A percentile compares a stretch with the other conserved stretches of the same genome.
Evolutionary conservation across 1,284 basidiomycete genomes (phyloP).

Genomic region (Leccinum colubrinum): DNA sequence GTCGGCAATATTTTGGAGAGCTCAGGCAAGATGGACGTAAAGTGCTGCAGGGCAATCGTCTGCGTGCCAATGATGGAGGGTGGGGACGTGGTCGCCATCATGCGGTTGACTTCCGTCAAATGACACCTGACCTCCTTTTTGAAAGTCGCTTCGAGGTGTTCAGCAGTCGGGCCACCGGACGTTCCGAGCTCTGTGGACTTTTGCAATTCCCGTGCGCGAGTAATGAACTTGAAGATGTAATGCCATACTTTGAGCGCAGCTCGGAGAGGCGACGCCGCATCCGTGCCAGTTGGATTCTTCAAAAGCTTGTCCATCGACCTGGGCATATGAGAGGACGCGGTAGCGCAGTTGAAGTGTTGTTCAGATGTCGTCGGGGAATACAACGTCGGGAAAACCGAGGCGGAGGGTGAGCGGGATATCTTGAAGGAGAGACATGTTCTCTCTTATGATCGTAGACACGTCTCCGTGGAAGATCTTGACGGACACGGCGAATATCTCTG

Average conservation of each 20-base stretch:
- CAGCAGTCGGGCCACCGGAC: constrained; percentile 76
- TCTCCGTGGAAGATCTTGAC: constrained; percentile 89
- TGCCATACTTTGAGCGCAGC: constrained; percentile 96
- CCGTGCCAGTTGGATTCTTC: constrained; percentile 67
- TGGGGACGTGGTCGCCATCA: constrained; percentile 80
- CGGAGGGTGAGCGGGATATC: constrained; percentile 82
- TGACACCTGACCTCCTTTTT: constrained; percentile 79
- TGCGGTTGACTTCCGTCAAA: constrained; percentile 77
- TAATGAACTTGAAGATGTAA: constrained; percentile 93
- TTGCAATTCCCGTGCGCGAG: constrained; percentile 85
- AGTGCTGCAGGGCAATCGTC: constrained; percentile 91
- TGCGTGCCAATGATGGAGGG: constrained; percentile 93
- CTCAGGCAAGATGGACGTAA: constrained; percentile 88
- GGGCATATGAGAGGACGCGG: constrained; percentile 80
- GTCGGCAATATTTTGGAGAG: constrained; percentile 78
- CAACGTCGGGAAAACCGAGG: constrained; percentile 96
- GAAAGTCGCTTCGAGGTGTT: constrained; percentile 85
- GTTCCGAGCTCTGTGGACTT: constrained; percentile 77
- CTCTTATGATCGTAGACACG: constrained; percentile 69
- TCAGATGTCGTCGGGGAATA: constrained; percentile 89
- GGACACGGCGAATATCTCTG: constrained; percentile 86
- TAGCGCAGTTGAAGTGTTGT: constrained; percentile 79
- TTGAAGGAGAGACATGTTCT: constrained; percentile 86
- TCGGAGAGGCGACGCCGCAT: constrained; percentile 77
- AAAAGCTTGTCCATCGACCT: constrained; percentile 87